Evolutionary conservation across 352 stramenopile genomes (phyloP).

Genomic region (Pythium coloratum): DNA sequence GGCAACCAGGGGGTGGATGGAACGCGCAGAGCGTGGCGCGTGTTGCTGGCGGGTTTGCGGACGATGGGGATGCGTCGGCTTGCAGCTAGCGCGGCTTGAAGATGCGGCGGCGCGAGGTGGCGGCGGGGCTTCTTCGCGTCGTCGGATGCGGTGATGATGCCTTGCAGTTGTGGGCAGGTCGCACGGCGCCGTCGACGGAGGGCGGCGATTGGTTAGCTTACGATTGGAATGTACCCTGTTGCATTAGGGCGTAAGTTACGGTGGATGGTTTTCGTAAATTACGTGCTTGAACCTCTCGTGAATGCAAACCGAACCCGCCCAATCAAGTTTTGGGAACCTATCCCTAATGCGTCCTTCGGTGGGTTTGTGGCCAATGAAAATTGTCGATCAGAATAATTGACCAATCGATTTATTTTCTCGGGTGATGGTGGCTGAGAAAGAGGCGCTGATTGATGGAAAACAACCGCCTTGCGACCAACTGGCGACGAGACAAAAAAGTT

Average conservation of each 20-base stretch:
- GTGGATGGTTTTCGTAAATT: constrained; percentile 22
- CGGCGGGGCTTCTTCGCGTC: neutral
- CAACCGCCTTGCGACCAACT: neutral
- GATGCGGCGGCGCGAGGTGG: neutral
- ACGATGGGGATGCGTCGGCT: neutral
- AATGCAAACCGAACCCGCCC: constrained; percentile 37
- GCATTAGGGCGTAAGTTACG: constrained; percentile 19
- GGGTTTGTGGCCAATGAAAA: neutral
- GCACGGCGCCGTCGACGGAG: constrained; percentile 1
- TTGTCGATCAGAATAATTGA: neutral
- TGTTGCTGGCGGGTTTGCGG: neutral
- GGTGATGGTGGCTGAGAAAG: neutral
- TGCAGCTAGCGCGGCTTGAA: constrained; percentile 3
- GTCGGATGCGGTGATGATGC: constrained; percentile 2
- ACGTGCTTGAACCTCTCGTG: constrained; percentile 29
- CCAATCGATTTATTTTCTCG: neutral
- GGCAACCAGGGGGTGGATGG: neutral
- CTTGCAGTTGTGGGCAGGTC: constrained; percentile 25
- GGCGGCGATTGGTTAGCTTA: constrained; percentile 26
- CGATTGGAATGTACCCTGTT: constrained; percentile 12
- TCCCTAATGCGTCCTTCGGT: neutral
- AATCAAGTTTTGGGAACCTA: neutral
- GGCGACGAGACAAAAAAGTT: constrained; percentile 11
- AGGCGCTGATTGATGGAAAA: constrained; percentile 5
- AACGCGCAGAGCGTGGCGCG: neutral